phyloP scores from a whole-genome alignment of 148 eudicot genomes.

The Fagopyrum tataricum region DNA sequence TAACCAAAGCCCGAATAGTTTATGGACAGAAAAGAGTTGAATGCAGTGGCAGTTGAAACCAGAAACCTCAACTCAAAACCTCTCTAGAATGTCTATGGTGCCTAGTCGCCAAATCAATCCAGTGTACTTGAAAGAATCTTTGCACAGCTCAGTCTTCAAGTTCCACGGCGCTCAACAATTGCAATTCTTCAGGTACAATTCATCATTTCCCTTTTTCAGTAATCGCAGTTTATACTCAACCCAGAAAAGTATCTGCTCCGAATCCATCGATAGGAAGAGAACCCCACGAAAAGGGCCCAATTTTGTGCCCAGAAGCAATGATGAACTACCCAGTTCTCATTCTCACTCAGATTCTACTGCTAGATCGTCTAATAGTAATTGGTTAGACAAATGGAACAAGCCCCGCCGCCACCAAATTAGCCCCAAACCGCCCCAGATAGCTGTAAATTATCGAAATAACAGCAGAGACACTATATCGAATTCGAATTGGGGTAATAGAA shows the following conservation, averaged over 20 bases:
- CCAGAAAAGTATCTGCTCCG: slow-evolving; percentile 18
- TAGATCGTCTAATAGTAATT: slow-evolving; percentile 32
- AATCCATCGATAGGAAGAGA: slow-evolving; percentile 16
- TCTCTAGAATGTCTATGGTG: slow-evolving; percentile 30
- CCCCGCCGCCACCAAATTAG: slow-evolving; percentile 21
- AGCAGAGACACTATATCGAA: slow-evolving; percentile 18
- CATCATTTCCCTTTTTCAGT: slow-evolving; percentile 25
- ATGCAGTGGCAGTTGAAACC: slow-evolving; percentile 4
- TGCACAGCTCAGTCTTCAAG: slow-evolving; percentile 46
- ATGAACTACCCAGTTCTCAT: slow-evolving; percentile 8
- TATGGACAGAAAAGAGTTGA: neutral
- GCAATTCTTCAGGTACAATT: slow-evolving; percentile 48
- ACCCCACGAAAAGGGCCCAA: slow-evolving; percentile 25
- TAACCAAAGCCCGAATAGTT: neutral
- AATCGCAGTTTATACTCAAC: slow-evolving; percentile 20
- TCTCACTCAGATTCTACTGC: slow-evolving; percentile 16
- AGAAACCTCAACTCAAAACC: slow-evolving; percentile 2
- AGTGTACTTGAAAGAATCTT: slow-evolving; percentile 41
- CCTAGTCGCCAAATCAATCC: slow-evolving; percentile 52
- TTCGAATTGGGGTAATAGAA: slow-evolving; percentile 30
- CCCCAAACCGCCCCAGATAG: slow-evolving; percentile 36
- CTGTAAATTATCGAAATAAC: slow-evolving; percentile 38
- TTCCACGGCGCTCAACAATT: slow-evolving; percentile 31
- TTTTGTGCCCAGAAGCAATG: slow-evolving; percentile 19
- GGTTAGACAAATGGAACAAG: slow-evolving; percentile 80